Evolutionary conservation across 768 basidiomycete genomes (phyloP), one percentile per base, ranked within the genome.

Genomic region (Pulveroboletus sp.): DNA sequence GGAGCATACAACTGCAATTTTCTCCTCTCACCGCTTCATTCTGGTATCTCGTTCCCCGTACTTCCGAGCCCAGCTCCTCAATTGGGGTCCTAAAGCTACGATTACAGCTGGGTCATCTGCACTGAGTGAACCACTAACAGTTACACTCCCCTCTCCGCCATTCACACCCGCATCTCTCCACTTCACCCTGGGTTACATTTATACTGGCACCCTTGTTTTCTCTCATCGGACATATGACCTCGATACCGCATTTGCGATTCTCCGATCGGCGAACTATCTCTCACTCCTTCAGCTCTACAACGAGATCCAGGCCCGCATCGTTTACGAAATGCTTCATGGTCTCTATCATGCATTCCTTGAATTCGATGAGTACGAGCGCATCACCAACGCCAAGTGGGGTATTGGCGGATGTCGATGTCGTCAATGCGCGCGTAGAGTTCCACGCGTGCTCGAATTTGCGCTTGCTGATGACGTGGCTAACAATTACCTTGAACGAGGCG

Each of bases 151-250:
- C 2, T 91, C 86, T 0, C 93, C 95, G 0, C 93, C 94, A 0
- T 98, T 98, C 69, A 95, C 95, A 0, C 91, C 94, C 0, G 88
- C 94, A 1, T 89, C 93, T 0, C 76, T 96, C 5, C 91, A 95
- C 64, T 97, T 97, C 66, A 91, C 91, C 35, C 79, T 97, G 41
- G 93, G 93, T 4, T 97, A 87, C 70, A 82, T 98, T 40, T 98
- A 98, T 63, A 90, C 93, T 5, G 96, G 95, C 38, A 95, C 93
- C 5, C 85, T 98, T 39, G 76, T 86, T 27, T 96, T 98, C 67
- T 93, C 90, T 4, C 89, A 97, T 59, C 77, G 95, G 13, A 84
- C 89, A 1, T 96, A 92, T 69, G 95, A 98, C 71, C 83, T 98
- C 57, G 78, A 84, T 39, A 97, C 93, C 14, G 88, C 89, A 0